Percentiles rank a stretch among this genome's conserved stretches.
Conservation (phyloP, 2,329 filamentous ascomycete genomes). For the Nectriaceae sp. region DNA sequence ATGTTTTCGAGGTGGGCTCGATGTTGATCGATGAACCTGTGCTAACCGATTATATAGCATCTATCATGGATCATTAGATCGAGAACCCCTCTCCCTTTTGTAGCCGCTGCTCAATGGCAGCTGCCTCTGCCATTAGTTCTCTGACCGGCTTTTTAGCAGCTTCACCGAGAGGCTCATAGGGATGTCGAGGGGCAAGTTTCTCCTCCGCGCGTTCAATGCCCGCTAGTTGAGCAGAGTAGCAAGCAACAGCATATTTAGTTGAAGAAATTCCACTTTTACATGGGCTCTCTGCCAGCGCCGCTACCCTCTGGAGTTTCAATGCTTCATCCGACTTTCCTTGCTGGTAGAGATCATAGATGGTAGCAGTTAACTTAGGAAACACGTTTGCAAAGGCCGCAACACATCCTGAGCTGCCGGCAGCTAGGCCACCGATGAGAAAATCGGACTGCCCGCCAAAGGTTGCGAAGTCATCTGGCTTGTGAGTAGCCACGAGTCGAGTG, state of each 20-base stretch:
- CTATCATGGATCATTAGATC: too few relatives aligned
- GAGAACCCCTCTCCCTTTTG: too few relatives aligned
- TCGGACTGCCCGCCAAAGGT: slow-evolving; percentile 74
- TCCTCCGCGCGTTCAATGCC: slow-evolving; percentile 61
- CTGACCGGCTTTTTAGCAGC: slow-evolving; percentile 44
- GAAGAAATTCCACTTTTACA: slow-evolving; percentile 67
- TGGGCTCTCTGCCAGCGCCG: slow-evolving; percentile 65
- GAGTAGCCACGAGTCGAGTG: slow-evolving; percentile 55
- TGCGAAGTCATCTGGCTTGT: slow-evolving; percentile 60
- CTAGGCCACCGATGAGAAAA: slow-evolving; percentile 64
- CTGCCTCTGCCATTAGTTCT: slow-evolving; percentile 42
- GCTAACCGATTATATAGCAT: too few relatives aligned
- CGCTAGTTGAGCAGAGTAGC: slow-evolving; percentile 59
- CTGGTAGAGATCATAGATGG: slow-evolving; percentile 63
- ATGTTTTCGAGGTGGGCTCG: too few relatives aligned
- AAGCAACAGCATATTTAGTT: slow-evolving; percentile 67
- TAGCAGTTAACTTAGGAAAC: slow-evolving; percentile 57
- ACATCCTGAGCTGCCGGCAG: slow-evolving; percentile 59
- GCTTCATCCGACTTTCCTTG: slow-evolving; percentile 60
- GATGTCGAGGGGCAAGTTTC: slow-evolving; percentile 59
- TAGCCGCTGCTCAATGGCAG: slow-evolving; percentile 42
- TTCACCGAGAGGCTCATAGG: slow-evolving; percentile 55
- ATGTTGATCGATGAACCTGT: too few relatives aligned
- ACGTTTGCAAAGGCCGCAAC: slow-evolving; percentile 66
- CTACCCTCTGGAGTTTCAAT: slow-evolving; percentile 59